Evolutionary conservation across 768 basidiomycete genomes (phyloP), one percentile per base, ranked within the genome.

Genomic region (Termitomyces sp.): DNA sequence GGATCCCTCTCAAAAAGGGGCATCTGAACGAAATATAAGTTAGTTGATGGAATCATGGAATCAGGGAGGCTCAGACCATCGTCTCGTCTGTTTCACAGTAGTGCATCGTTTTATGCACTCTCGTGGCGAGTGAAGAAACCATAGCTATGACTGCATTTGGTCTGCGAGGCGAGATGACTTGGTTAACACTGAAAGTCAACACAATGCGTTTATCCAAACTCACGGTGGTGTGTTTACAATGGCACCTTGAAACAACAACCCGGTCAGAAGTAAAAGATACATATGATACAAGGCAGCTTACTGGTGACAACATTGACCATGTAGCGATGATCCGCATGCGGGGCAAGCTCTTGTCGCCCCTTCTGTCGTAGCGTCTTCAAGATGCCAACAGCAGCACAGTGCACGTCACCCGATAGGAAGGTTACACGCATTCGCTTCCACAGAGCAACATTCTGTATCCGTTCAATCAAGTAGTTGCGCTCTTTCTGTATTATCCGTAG

Each of bases 191-290:
- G 2, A 18, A 30, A 22, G 13, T 20, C 18, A 38, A 28, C 11
- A 4, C 22, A 7, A 3, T 36, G 6, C 8, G 28, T 40, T 38
- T 20, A n/a, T 3, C 40, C 18, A 4, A 8, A 43, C 89, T 67
- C 67, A 88, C 88, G 96, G 94, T 5, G 80, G 80, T 0, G 96
- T 97, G 67, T 97, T 96, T 49, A 99, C 96, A 61, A 99, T 98
- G 14, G 96, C 96, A 65, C 85, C 85, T 86, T 32, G 52, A 43
- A 60, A 41, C 22, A 62, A 36, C 20, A n/a, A 24, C 58, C 60
- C 33, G 55, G 30, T 30, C 35, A 36, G 55, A 3, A n/a, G 30
- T 18, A 32, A 14, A 11, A 36, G 41, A 16, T 14, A 11, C 18
- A 30, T 28, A 26, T 30, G 11, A 48, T 52, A 41, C 9, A 57